A percentile compares a stretch with the other conserved stretches of the same genome.
Evolutionary conservation across 331 rosid species (phyloP).

Genomic region (Malus hybrid): DNA sequence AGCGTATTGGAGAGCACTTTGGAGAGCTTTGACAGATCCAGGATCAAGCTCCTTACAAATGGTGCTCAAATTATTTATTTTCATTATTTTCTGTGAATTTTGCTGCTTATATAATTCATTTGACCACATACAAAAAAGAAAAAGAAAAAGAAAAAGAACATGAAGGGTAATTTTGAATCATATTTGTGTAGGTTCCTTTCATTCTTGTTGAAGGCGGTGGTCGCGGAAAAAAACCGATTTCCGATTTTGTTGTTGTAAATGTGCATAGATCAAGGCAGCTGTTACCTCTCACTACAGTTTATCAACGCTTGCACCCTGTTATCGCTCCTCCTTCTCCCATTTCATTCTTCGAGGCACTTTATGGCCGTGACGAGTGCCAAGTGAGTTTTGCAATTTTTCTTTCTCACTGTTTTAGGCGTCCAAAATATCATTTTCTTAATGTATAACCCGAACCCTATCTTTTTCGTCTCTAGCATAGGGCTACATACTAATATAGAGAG

Average conservation of each 20-base stretch:
- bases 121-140: too few species aligned
- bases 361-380: slow-evolving; percentile 59
- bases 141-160: too few species aligned
- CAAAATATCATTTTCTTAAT: too few species aligned
- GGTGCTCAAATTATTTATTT: background rate
- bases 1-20: slow-evolving; percentile 56
- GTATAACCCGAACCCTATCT: too few species aligned
- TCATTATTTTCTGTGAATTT: background rate
- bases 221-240: background rate
- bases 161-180: too few species aligned
- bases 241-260: slow-evolving; percentile 50
- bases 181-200: slow-evolving; percentile 60
- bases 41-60: background rate
- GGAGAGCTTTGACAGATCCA: background rate
- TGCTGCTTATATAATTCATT: too few species aligned
- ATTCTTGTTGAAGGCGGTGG: slow-evolving; percentile 54
- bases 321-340: slow-evolving; percentile 31
- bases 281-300: slow-evolving; percentile 74
- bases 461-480: too few species aligned
- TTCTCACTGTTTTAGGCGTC: too few species aligned
- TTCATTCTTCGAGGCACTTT: slow-evolving; percentile 72
- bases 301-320: slow-evolving; percentile 66
- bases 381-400: slow-evolving; percentile 41
- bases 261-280: slow-evolving; percentile 66
- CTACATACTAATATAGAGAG: too few species aligned